Percentiles rank a stretch among this genome's conserved stretches.
Evolutionary conservation across 345 rosid species (phyloP).

Genomic region (Eucalyptus pauciflora): DNA sequence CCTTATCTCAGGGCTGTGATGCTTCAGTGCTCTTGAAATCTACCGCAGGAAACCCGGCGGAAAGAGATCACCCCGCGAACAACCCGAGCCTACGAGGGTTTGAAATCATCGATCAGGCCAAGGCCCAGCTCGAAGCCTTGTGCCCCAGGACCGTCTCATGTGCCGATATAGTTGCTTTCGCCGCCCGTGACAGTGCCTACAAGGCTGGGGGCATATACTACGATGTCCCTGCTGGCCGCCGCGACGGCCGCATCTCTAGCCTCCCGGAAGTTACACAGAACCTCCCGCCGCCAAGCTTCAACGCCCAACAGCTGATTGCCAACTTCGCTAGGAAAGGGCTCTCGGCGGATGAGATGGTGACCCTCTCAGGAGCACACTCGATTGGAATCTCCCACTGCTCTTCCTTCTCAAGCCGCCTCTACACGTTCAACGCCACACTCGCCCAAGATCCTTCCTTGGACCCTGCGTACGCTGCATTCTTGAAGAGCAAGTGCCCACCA

Average conservation of each 20-base stretch:
- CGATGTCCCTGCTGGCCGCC: slow-evolving; percentile 21
- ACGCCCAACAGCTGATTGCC: slow-evolving; percentile 7
- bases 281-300: slow-evolving; percentile 13
- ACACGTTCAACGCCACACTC: slow-evolving; percentile 16
- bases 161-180: slow-evolving; percentile 39
- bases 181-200: slow-evolving; percentile 24
- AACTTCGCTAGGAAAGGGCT: slow-evolving; percentile 21
- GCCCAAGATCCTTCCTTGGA: slow-evolving; percentile 32
- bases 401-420: slow-evolving; percentile 19
- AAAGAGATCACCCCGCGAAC: slow-evolving; percentile 23
- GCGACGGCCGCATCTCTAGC: slow-evolving; percentile 26
- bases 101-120: slow-evolving; percentile 32
- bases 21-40: slow-evolving; percentile 29
- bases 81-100: slow-evolving; percentile 29
- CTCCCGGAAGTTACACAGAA: slow-evolving; percentile 4
- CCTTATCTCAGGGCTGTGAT: slow-evolving; percentile 23
- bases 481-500: slow-evolving; percentile 28
- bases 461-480: slow-evolving; percentile 2
- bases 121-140: slow-evolving; percentile 15
- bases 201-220: slow-evolving; percentile 13
- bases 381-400: slow-evolving; percentile 32
- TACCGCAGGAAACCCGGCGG: slow-evolving; percentile 4
- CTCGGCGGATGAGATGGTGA: slow-evolving; percentile 33
- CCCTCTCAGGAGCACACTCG: slow-evolving; percentile 39
- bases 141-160: slow-evolving; percentile 35